These are phyloP conservation scores for Tolypocladium guangdongense DNA, from an alignment of 2,329 filamentous ascomycete genomes.

Conservation along the genomic window DNA sequence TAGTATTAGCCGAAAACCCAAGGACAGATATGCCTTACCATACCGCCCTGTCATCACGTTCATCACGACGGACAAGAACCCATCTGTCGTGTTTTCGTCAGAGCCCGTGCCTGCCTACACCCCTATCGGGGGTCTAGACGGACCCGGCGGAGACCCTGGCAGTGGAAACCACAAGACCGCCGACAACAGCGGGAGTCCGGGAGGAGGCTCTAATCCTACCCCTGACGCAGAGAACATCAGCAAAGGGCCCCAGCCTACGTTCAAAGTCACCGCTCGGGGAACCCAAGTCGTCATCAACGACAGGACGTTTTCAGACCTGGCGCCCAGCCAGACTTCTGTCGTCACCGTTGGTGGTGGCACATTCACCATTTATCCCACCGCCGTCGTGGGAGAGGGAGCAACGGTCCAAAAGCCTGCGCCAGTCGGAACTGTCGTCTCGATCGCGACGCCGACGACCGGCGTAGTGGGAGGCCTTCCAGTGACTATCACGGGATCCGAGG, in stretches of 20 bases:
- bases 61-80: constrained; percentile 44
- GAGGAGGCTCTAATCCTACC: not conserved
- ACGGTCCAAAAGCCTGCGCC: constrained; percentile 31
- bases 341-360: constrained; percentile 29
- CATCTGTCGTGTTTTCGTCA: constrained; percentile 33
- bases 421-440: constrained; percentile 15
- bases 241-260: constrained; percentile 9
- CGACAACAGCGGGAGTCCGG: not conserved
- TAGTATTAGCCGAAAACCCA: not conserved
- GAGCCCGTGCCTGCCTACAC: constrained; percentile 28
- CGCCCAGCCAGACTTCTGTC: constrained; percentile 25
- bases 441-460: constrained; percentile 25
- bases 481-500: constrained; percentile 27
- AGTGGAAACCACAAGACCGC: constrained; percentile 9
- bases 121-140: constrained; percentile 3
- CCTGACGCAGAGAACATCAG: not conserved
- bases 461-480: constrained; percentile 29
- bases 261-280: constrained; percentile 33
- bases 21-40: not conserved
- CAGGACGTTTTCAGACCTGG: constrained; percentile 30
- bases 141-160: not conserved
- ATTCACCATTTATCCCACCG: constrained; percentile 38
- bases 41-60: constrained; percentile 27
- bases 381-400: constrained; percentile 32
- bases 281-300: constrained; percentile 35